Percentiles rank a stretch among this genome's conserved stretches.
phyloP scores from a whole-genome alignment of 371 early-diverging fungal genomes.

The Syncephalis fuscata region DNA sequence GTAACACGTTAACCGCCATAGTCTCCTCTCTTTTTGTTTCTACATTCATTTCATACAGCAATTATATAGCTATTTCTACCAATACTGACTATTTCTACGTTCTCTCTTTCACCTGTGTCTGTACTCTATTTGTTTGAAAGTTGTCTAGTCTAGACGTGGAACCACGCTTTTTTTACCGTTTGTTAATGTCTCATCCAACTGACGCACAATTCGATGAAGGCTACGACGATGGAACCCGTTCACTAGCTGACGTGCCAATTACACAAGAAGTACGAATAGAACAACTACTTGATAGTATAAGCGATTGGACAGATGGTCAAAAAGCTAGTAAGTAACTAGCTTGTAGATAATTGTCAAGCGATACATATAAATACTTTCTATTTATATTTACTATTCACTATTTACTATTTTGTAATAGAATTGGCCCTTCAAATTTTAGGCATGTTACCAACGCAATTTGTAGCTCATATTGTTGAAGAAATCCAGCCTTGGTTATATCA shows the following conservation, averaged over 20 bases:
- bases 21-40: no score
- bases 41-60: no score
- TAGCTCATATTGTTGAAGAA: slow-evolving; percentile 29
- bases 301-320: slow-evolving; percentile 35
- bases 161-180: no score
- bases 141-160: no score
- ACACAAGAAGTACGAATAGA: no score
- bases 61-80: no score
- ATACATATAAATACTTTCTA: not conserved
- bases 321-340: slow-evolving; percentile 30
- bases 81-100: no score
- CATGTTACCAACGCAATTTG: slow-evolving; percentile 32
- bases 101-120: no score
- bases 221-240: slow-evolving; percentile 25
- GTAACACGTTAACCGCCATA: no score
- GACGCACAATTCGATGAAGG: slow-evolving; percentile 32
- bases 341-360: no score
- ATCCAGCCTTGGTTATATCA: slow-evolving; percentile 40
- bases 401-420: slow-evolving; percentile 18
- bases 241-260: not conserved
- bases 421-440: slow-evolving; percentile 45
- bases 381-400: not conserved
- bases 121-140: no score
- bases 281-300: no score
- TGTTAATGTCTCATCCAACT: not conserved